These are phyloP conservation scores for Russula sp. DNA, from an alignment of 768 basidiomycete genomes.

Conservation along the genomic window DNA sequence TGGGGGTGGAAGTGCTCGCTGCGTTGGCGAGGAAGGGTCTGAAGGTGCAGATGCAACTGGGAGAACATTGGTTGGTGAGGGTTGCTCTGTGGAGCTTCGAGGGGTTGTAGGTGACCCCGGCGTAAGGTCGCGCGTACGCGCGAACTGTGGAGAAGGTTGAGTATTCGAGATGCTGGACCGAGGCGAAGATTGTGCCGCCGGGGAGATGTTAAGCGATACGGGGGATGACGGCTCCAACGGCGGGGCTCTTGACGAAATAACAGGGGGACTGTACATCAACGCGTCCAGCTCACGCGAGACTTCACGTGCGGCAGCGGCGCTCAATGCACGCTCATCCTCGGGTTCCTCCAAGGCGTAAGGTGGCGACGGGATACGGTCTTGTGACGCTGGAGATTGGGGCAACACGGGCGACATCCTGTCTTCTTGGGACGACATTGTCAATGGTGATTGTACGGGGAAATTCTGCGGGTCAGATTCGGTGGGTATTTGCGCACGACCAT, in stretches of 20 bases:
- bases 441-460: neutral
- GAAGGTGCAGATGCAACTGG: neutral
- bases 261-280: slow-evolving; percentile 38
- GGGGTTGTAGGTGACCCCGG: slow-evolving; percentile 11
- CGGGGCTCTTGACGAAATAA: slow-evolving; percentile 15
- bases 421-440: neutral
- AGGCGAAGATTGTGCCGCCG: slow-evolving; percentile 6
- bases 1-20: slow-evolving; percentile 12
- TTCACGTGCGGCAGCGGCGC: slow-evolving; percentile 64
- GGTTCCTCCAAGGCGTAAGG: slow-evolving; percentile 24
- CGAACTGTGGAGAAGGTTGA: slow-evolving; percentile 28
- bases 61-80: neutral
- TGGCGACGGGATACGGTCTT: slow-evolving; percentile 13
- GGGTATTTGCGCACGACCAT: neutral
- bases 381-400: neutral
- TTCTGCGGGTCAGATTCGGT: neutral
- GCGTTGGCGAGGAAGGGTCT: slow-evolving; percentile 9
- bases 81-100: neutral
- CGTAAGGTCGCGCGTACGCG: slow-evolving; percentile 8
- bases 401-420: neutral
- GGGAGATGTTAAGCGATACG: slow-evolving; percentile 38
- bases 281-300: slow-evolving; percentile 60
- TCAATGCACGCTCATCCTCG: slow-evolving; percentile 49
- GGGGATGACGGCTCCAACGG: slow-evolving; percentile 27
- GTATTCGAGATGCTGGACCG: slow-evolving; percentile 25